A percentile compares a stretch with the other conserved stretches of the same genome.
phyloP scores from a whole-genome alignment of 305 asterid genomes.

The Nicotiana rustica region DNA sequence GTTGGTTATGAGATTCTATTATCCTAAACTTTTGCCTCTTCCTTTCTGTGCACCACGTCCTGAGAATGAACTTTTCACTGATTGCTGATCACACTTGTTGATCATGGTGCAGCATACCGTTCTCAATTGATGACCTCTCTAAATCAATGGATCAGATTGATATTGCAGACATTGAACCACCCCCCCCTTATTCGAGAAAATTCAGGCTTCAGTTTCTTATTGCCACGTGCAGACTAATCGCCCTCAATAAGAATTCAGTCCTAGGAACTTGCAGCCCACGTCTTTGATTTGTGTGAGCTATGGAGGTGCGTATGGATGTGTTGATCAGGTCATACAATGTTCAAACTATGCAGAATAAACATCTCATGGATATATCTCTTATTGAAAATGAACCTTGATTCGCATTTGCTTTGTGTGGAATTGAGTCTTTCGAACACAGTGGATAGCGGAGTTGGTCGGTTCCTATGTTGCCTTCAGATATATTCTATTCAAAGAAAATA shows the following conservation, averaged over 20 bases:
- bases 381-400: background rate
- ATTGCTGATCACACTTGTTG: conserved; percentile 30
- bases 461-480: background rate
- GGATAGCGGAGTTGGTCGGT: background rate
- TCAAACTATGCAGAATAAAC: conserved; percentile 7
- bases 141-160: conserved; percentile 90
- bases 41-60: conserved; percentile 11
- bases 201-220: conserved; percentile 92
- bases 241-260: conserved; percentile 34
- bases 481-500: too few relatives aligned
- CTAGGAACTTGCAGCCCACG: conserved; percentile 26
- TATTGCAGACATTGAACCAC: conserved; percentile 93
- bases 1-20: conserved; percentile 51
- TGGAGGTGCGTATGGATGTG: background rate
- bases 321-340: conserved; percentile 20
- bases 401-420: background rate
- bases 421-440: background rate
- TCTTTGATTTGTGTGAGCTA: conserved; percentile 24
- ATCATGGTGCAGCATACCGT: conserved; percentile 80
- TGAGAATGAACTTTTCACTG: background rate
- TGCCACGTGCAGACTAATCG: conserved; percentile 72
- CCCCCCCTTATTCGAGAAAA: conserved; percentile 95
- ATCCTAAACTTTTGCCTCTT: background rate
- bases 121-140: conserved; percentile 93
- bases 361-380: background rate